Base-by-base conservation (phyloP, 139 green algal genomes). In the Micractinium sp. region DNA sequence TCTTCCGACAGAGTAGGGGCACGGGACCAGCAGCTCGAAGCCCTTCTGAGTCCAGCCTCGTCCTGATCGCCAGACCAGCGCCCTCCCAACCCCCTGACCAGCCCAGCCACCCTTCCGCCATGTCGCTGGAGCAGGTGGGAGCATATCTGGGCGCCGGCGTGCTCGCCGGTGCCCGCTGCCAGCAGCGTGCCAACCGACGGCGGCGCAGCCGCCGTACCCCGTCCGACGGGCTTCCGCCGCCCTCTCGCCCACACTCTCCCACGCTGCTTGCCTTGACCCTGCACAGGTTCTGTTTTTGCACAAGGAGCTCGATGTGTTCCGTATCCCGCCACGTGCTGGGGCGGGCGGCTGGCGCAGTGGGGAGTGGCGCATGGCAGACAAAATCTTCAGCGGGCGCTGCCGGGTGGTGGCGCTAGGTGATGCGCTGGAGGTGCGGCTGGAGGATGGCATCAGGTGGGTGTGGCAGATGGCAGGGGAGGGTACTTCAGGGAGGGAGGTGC, bases 311-410 rank as follows among this genome's bases (percentile, higher is more conserved):
- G 85, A 89, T 27, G 33, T 96, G n/a, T 96, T 92, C 78, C 78
- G 82, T 1, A 96, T 96, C 56, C 94, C 94, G 5, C 93, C 95
- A 0, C 85, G 91, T 3, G 53, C 41, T 31, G 88, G 36, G 0
- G 88, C 83, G 0, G 74, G 88, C 33, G 95, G 95, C 36, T 91
- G 93, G 85, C 91, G 88, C 33, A 91, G 79, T 7, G 94, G 92
- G 23, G 91, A 95, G 36, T 97, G 95, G 95, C 88, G 88, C 9
- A 81, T 94, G 22, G 88, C 82, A 19, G 93, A 96, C 88, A 89
- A 92, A 36, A 95, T 97, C 22, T 96, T 96, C 56, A 90, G 83
- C 1, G 94, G 92, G 23, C 82, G 95, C 12, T 79, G 94, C 12
- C 86, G 92, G 7, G 87, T 95, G 16, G 35, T 95, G 18, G 92